Evolutionary conservation across 2,329 filamentous ascomycete species (phyloP), one percentile per base, ranked within the genome.

Genomic region (Penicillium italicum): DNA sequence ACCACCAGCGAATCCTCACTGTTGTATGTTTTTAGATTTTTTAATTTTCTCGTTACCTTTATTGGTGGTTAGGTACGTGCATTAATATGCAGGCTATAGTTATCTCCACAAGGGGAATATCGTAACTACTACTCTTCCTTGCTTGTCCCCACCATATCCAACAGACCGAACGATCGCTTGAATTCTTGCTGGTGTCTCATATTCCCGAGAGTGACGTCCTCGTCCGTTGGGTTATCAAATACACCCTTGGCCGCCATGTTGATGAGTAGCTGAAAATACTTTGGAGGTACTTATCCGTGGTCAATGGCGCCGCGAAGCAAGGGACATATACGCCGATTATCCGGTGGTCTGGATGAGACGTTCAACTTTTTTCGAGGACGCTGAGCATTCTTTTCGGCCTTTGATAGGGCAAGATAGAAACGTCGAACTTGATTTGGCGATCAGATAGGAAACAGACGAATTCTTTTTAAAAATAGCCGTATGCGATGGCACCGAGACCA

Each of bases 121-220:
- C n/a, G n/a, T n/a, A n/a, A n/a, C n/a, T n/a, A n/a, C n/a, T n/a
- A n/a, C n/a, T n/a, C n/a, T n/a, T n/a, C n/a, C n/a, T n/a, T n/a
- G n/a, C n/a, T n/a, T n/a, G n/a, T n/a, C n/a, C n/a, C 81, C 18
- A 84, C 72, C 79, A 83, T 84, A 26, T 80, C 80, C 20, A 82
- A 60, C 4, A 82, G 68, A 30, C 77, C 71, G 60, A 83, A 83
- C 10, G 74, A 79, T 7, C 81, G 78, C 62, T 81, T 80, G 60
- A 84, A 74, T 64, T 84, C 80, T 61, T 71, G 70, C 57, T 70
- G 58, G 46, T 71, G 71, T 10, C 68, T 68, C 41, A 72, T 47
- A 16, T 69, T 60, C 49, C 66, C 66, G 5, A 72, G 64, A 28
- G 64, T 55, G 10, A 65, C 56, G 52, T 71, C 69, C 47, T 66